Evolutionary conservation across 2,329 filamentous ascomycete genomes (phyloP).

Genomic region (Cyphellophora attinorum): DNA sequence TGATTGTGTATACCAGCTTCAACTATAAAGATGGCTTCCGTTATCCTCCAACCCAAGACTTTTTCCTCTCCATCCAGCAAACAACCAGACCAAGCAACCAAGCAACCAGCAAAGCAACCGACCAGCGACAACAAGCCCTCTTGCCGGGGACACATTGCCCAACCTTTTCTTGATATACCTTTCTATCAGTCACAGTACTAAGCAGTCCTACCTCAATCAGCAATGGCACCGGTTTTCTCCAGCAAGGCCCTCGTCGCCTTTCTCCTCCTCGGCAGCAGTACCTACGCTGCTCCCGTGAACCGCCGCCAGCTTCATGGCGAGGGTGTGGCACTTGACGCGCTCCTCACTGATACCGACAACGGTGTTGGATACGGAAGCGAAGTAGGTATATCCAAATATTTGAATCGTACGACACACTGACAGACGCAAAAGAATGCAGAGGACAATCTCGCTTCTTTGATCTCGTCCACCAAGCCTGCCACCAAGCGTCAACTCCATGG

Average conservation of each 20-base stretch:
- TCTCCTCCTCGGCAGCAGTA: not conserved
- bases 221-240: not conserved
- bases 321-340: not conserved
- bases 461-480: not conserved
- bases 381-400: too few species aligned
- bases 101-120: constrained; percentile 1
- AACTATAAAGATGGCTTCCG: constrained; percentile 1
- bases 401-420: too few species aligned
- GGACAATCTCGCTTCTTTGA: not conserved
- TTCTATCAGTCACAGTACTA: too few species aligned
- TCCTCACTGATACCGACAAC: constrained; percentile 1
- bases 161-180: too few species aligned
- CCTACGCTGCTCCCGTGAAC: not conserved
- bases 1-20: too few species aligned
- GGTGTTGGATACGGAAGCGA: constrained; percentile 2
- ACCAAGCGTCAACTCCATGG: constrained; percentile 1
- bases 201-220: not conserved
- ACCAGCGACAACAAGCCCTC: not conserved
- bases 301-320: constrained; percentile 1
- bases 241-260: not conserved
- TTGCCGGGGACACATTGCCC: not conserved
- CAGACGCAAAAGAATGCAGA: too few species aligned
- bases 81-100: too few species aligned
- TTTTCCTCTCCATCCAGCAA: not conserved
- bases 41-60: not conserved